These are phyloP conservation scores for Physcomitrium patens DNA, from an alignment of 225 moss, liverwort and hornwort genomes.

Conservation along the genomic window DNA sequence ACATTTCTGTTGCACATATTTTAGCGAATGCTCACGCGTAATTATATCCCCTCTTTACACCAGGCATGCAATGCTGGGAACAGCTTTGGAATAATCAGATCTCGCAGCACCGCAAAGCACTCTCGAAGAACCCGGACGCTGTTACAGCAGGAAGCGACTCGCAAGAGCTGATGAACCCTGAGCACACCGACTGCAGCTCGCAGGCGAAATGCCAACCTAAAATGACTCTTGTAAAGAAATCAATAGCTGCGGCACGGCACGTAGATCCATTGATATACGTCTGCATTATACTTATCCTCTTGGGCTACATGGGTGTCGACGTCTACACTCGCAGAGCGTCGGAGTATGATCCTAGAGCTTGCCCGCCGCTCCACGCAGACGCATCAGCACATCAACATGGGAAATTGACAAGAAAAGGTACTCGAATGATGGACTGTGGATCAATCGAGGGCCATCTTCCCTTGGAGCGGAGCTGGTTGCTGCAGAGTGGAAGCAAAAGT, in stretches of 20 bases:
- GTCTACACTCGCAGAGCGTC: neutral
- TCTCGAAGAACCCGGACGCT: too few species aligned
- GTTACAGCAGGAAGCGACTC: neutral
- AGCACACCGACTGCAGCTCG: neutral
- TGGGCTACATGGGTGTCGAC: conserved; percentile 13
- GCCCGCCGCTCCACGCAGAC: neutral
- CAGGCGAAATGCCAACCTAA: neutral
- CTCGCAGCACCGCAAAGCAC: too few species aligned
- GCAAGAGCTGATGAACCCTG: neutral
- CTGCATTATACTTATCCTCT: conserved; percentile 3
- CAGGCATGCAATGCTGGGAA: neutral
- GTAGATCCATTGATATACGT: conserved; percentile 20
- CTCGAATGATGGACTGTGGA: conserved; percentile 4
- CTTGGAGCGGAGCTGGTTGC: neutral
- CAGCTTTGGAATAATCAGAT: neutral
- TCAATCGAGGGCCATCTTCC: conserved; percentile 23
- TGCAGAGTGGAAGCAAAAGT: neutral
- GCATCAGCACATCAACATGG: neutral
- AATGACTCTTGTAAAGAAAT: conserved; percentile 6
- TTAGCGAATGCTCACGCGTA: neutral
- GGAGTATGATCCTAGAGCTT: neutral
- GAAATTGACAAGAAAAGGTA: neutral
- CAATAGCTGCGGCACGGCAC: neutral
- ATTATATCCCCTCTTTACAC: neutral
- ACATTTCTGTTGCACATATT: neutral